A percentile compares a stretch with the other conserved stretches of the same genome.
Conservation (phyloP, 2,329 filamentous ascomycete species). For the Exophiala phaeomuriformis region DNA sequence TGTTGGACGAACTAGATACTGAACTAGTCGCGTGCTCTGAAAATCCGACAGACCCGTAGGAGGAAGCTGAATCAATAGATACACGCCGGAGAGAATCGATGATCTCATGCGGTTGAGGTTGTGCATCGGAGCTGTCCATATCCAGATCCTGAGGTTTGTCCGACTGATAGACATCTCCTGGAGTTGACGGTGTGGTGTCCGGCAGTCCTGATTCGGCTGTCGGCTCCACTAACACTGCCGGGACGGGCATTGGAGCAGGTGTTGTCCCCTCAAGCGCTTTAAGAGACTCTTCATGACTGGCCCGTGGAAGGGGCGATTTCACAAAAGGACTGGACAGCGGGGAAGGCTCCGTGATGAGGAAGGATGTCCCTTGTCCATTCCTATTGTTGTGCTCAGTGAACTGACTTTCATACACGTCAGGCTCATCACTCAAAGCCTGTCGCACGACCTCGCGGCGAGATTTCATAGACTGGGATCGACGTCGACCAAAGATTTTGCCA, state of each 20-base stretch:
- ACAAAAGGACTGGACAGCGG: conserved; percentile 10
- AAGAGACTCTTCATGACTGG: conserved; percentile 17
- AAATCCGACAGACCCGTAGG: conserved; percentile 35
- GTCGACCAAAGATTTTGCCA: conserved; percentile 21
- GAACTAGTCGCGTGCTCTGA: conserved; percentile 35
- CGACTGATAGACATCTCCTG: not conserved
- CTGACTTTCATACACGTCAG: conserved; percentile 11
- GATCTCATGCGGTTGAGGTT: not conserved
- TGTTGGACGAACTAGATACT: conserved; percentile 55
- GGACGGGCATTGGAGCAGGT: not conserved
- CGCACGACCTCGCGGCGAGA: conserved; percentile 15
- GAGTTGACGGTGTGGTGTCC: not conserved
- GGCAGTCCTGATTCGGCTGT: conserved; percentile 1
- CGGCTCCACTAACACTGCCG: conserved; percentile 11
- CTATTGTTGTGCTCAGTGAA: conserved; percentile 2
- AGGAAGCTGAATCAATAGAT: conserved; percentile 37
- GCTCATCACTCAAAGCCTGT: conserved; percentile 22
- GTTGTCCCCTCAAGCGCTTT: conserved; percentile 12
- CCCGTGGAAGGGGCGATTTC: conserved; percentile 3
- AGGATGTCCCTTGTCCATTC: conserved; percentile 11
- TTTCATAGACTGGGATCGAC: conserved; percentile 18
- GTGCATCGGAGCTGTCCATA: not conserved
- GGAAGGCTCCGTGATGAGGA: conserved; percentile 16
- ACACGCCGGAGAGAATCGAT: conserved; percentile 9
- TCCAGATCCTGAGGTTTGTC: not conserved